A percentile compares a stretch with the other conserved stretches of the same genome.
Evolutionary conservation across 192 early-diverging fungal species (phyloP).

Genomic region (Coemansia sp.): DNA sequence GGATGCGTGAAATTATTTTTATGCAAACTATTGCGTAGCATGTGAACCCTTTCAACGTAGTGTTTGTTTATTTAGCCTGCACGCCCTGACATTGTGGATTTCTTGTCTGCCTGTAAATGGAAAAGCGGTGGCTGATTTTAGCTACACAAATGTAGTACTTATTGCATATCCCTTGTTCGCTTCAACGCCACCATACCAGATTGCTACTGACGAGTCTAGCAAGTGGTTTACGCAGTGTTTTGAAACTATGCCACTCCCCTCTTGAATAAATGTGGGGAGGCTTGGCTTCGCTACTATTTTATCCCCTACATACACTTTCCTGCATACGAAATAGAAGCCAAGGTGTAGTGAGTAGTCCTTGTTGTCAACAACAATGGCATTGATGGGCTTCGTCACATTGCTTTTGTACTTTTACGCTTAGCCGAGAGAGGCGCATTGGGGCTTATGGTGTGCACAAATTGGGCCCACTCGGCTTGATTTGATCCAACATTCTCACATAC

Average conservation of each 20-base stretch:
- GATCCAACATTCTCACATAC: neutral
- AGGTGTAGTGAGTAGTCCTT: neutral
- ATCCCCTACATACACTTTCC: neutral
- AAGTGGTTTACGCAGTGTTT: neutral
- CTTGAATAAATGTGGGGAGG: neutral
- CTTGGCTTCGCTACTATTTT: neutral
- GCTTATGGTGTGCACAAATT: neutral
- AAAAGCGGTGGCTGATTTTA: neutral
- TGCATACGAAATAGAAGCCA: neutral
- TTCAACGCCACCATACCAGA: constrained; percentile 1
- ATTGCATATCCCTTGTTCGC: neutral
- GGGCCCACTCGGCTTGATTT: neutral
- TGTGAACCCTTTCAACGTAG: neutral
- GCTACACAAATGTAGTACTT: neutral
- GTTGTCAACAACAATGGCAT: neutral
- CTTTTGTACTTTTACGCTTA: neutral
- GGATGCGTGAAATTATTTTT: neutral
- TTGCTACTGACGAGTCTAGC: neutral
- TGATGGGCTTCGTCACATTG: neutral
- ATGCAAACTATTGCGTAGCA: neutral
- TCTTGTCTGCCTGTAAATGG: neutral
- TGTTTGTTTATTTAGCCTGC: neutral
- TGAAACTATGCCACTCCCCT: neutral
- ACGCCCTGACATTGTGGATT: no score
- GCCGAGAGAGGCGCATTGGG: neutral